Conservation (phyloP, 2,329 filamentous ascomycete species). For the Thelonectria discophora region DNA sequence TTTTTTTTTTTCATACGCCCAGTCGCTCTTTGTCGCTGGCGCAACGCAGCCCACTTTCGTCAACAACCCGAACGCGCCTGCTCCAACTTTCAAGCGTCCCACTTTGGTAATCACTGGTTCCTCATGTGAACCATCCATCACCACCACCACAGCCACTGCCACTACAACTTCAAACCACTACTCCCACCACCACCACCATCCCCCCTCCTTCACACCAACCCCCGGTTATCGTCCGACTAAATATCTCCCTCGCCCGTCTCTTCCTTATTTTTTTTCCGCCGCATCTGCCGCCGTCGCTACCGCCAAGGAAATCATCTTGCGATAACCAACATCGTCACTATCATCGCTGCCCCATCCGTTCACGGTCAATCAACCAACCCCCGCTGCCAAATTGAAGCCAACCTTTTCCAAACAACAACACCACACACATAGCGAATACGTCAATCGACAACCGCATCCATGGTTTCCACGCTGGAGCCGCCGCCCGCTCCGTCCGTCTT, state of each 20-base stretch:
- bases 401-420: background rate
- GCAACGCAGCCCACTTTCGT: constrained; percentile 32
- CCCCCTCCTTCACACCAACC: constrained; percentile 16
- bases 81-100: background rate
- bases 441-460: constrained; percentile 45
- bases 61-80: constrained; percentile 16
- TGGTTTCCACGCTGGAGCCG: constrained; percentile 71
- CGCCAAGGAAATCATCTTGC: background rate
- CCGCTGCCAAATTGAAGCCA: too few relatives aligned
- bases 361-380: constrained; percentile 1
- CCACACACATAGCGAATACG: background rate
- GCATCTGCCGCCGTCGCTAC: constrained; percentile 5
- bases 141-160: constrained; percentile 23
- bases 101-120: constrained; percentile 8
- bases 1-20: background rate
- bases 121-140: constrained; percentile 39
- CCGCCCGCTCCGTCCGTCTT: constrained; percentile 56
- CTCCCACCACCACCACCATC: constrained; percentile 30
- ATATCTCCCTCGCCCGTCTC: constrained; percentile 5
- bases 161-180: constrained; percentile 19
- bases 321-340: background rate
- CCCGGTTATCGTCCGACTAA: background rate
- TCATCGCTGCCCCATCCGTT: background rate
- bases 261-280: constrained; percentile 5
- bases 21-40: constrained; percentile 28